Evolutionary conservation across 768 basidiomycete genomes (phyloP), one percentile per base, ranked within the genome.

Genomic region (Hygrophoropsis aurantiaca): DNA sequence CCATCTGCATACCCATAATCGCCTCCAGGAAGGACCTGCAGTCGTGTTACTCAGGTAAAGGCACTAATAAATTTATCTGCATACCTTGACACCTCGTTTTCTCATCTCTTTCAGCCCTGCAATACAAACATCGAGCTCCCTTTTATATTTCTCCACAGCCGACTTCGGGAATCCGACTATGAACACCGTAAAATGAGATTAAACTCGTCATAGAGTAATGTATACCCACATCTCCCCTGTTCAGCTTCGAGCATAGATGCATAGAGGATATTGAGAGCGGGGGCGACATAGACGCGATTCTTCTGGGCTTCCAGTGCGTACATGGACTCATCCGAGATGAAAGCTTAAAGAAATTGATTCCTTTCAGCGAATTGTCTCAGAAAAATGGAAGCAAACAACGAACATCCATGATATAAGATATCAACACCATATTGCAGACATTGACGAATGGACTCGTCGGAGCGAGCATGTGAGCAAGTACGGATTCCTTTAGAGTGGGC

Each of bases 241-340:
- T 53, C 48, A 13, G 66, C 64, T 32, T 58, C 64, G 4, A 58
- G 40, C 43, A 56, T 47, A 5, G 65, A 51, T 10, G 56, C 58
- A 35, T 64, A 54, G 15, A 58, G 57, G 18, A 57, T 61, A 20
- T 69, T 70, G 32, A 70, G 33, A 4, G 69, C 60, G 0, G 68
- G 68, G 5, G 59, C 67, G 3, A 70, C 63, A 15, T 55, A 68
- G 2, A 69, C 56, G 7, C 69, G 58, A 16, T 60, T 58, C 27
- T 69, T 70, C 43, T 70, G 69, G 27, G 55, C 61, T 47, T 63
- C 63, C 10, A 70, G 58, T 24, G 66, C 65, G 42, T 64, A 58
- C 69, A 70, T 70, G 3, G 60, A 64, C 21, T 56, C 56, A 3
- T 70, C 63, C 2, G 67, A 70, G 27, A 70, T 69, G 54, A 70